Percentiles rank a stretch among this genome's conserved stretches.
Conservation (phyloP, 2,329 filamentous ascomycete genomes). For the Sarocladium kiliense region DNA sequence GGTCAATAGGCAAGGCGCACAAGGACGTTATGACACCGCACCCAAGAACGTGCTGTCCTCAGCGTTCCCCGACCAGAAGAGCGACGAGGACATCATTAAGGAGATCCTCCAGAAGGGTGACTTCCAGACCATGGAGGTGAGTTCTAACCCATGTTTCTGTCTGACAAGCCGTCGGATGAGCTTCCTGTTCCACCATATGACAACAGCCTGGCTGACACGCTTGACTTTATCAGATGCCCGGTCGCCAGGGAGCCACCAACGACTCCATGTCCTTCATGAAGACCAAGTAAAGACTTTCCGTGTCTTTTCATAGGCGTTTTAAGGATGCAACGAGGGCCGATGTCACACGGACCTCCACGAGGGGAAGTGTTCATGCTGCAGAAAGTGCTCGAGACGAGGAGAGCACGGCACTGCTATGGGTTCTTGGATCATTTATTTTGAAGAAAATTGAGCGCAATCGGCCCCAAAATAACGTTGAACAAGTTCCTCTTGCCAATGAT, state of each 20-base stretch:
- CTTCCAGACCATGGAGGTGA: constrained; percentile 56
- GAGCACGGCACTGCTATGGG: neutral
- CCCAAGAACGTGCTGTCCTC: constrained; percentile 71
- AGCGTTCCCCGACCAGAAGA: constrained; percentile 73
- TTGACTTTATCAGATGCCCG: constrained; percentile 39
- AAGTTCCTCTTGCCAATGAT: neutral
- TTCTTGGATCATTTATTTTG: neutral
- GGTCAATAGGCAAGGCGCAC: constrained; percentile 67
- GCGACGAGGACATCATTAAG: constrained; percentile 76
- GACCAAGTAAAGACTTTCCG: constrained; percentile 29
- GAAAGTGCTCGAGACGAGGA: neutral
- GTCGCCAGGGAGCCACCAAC: constrained; percentile 48
- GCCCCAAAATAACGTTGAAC: neutral
- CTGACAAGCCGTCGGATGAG: neutral
- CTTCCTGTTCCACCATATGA: neutral
- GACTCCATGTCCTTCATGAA: constrained; percentile 41
- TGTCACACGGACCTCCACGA: constrained; percentile 7
- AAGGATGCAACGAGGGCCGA: neutral
- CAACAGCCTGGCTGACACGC: neutral
- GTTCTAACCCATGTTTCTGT: constrained; percentile 12
- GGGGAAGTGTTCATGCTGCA: neutral
- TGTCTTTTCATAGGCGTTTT: neutral
- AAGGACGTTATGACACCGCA: constrained; percentile 73
- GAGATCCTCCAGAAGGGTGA: constrained; percentile 74
- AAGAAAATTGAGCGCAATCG: neutral